Evolutionary conservation across 495 filamentous ascomycete genomes (phyloP).

Genomic region (Lasiosphaeria miniovina): DNA sequence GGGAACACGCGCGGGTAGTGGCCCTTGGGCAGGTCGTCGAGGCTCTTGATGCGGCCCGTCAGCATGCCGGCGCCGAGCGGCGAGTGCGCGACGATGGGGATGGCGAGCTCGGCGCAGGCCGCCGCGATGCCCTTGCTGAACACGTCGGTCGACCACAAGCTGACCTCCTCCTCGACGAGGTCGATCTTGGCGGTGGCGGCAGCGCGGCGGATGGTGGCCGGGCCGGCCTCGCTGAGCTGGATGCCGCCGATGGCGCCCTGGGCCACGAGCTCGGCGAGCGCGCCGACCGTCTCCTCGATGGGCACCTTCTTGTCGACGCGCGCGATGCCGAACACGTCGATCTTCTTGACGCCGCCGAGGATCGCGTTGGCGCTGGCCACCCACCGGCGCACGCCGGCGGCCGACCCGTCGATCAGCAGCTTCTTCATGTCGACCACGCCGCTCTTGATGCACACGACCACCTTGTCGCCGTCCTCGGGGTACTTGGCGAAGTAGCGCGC

Average conservation of each 20-base stretch:
- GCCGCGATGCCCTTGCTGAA: neutral
- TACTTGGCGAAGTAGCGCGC: conserved; percentile 60
- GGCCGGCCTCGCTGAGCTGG: conserved; percentile 34
- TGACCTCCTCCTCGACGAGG: conserved; percentile 24
- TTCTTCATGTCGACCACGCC: conserved; percentile 39
- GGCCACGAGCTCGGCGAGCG: conserved; percentile 14
- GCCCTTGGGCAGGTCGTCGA: conserved; percentile 61
- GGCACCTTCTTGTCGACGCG: conserved; percentile 20
- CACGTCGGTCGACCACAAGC: conserved; percentile 18
- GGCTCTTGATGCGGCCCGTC: conserved; percentile 60
- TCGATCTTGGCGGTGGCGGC: conserved; percentile 25
- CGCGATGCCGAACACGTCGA: conserved; percentile 35
- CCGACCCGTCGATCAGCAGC: conserved; percentile 55
- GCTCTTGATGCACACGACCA: conserved; percentile 63
- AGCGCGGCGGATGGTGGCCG: conserved; percentile 30
- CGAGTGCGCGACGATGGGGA: conserved; percentile 65
- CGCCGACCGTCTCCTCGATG: conserved; percentile 21
- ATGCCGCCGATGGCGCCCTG: conserved; percentile 45
- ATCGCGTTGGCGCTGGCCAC: conserved; percentile 34
- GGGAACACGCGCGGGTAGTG: conserved; percentile 51
- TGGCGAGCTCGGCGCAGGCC: conserved; percentile 45
- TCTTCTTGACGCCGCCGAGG: conserved; percentile 45
- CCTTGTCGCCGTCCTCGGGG: conserved; percentile 62
- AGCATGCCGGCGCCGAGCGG: conserved; percentile 53
- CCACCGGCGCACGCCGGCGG: conserved; percentile 7